These are phyloP conservation scores for Chytriomyces sp. DNA, from an alignment of 192 early-diverging fungal genomes.

Conservation along the genomic window DNA sequence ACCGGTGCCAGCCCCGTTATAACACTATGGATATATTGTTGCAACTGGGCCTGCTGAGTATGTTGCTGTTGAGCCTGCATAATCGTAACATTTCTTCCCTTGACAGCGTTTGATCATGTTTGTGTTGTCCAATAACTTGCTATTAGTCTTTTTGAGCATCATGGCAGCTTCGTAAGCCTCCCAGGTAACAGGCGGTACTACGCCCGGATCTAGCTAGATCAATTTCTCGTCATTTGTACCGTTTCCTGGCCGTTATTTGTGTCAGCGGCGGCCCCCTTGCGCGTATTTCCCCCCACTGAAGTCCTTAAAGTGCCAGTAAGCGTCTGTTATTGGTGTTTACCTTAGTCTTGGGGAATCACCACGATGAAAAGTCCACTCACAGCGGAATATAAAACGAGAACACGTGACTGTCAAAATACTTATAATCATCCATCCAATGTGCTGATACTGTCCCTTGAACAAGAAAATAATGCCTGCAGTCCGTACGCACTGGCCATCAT, in stretches of 20 bases:
- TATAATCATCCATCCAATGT: conserved; percentile 95
- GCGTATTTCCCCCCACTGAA: conserved; percentile 97
- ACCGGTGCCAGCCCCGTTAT: background rate
- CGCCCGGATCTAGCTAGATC: conserved; percentile 48
- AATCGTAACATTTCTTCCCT: too few species aligned
- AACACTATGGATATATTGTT: background rate
- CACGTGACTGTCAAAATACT: conserved; percentile 85
- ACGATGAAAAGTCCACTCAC: conserved; percentile 44
- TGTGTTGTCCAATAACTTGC: background rate
- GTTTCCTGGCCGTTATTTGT: conserved; percentile 63
- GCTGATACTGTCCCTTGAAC: conserved; percentile 74
- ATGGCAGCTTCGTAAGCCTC: conserved; percentile 42
- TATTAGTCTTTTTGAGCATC: conserved; percentile 5
- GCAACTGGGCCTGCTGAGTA: background rate
- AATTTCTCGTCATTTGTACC: conserved; percentile 51
- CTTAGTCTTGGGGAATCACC: conserved; percentile 58
- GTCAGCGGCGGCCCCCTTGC: conserved; percentile 83
- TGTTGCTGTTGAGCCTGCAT: background rate
- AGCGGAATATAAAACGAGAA: conserved; percentile 67
- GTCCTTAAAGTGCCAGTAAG: conserved; percentile 98
- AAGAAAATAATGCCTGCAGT: conserved; percentile 88
- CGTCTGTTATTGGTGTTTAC: conserved; percentile 45
- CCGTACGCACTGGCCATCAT: conserved; percentile 89
- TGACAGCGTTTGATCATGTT: background rate
- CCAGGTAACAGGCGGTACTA: conserved; percentile 47